Base-by-base conservation (phyloP, 2,329 filamentous ascomycete species). In the Decorospora gaudefroyi region DNA sequence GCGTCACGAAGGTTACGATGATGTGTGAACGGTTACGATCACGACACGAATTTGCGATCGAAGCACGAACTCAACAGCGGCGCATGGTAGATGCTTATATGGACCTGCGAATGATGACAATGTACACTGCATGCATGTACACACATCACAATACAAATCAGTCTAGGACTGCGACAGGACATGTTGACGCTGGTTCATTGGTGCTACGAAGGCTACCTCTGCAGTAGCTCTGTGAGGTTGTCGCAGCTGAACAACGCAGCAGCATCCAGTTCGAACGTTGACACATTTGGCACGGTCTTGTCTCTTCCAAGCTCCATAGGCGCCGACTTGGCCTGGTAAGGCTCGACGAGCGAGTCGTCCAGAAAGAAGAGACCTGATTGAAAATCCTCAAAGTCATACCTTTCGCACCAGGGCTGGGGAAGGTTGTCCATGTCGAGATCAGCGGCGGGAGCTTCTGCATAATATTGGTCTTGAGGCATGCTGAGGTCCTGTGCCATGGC, bases 221-320 rank as follows among this genome's bases (percentile, higher is more conserved):
- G 36, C 3, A 29, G 23, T 4, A 13, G 10, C 25, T 26, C 23
- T 4, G 36, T 19, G 7, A 22, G 8, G 18, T 22, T 34, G 17
- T 45, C 33, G 29, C 40, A 45, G 33, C 30, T 31, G 13, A 59
- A 31, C 1, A 62, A 12, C 7, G 51, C 32, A 32, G 47, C 44
- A 3, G 51, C 43, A 36, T 63, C 55, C 10, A 52, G 33, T 27
- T 61, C 56, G 13, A 61, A 48, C 12, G 49, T 44, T 11, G 58
- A 51, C 19, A 49, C 26, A 7, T 42, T 32, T n/a, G 37, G 31
- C 15, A 30, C 29, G 19, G 37, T 29, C 15, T 49, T 42, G 9
- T 35, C 36, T 25, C 36, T 33, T 18, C 26, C 7, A 13, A 33
- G 10, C 18, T 6, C n/a, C 28, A 26, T 8, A 13, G 23, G 16